phyloP scores from a whole-genome alignment of 768 basidiomycete genomes.

The Boletus reticuloceps region DNA sequence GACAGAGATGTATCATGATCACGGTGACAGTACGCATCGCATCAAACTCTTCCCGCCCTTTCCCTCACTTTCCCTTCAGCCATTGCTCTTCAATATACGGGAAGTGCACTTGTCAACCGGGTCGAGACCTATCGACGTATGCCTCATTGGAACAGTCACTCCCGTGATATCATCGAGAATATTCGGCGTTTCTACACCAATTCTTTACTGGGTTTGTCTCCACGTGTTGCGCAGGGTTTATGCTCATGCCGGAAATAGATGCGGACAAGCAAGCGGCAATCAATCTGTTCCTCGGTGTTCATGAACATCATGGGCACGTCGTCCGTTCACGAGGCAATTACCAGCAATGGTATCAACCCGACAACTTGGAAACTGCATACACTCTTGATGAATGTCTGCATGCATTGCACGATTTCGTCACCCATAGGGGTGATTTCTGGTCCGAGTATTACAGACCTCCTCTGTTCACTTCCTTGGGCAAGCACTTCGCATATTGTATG shows the following conservation, averaged over 20 bases:
- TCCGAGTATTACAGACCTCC: constrained; percentile 85
- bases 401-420: constrained; percentile 59
- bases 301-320: constrained; percentile 51
- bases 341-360: constrained; percentile 79
- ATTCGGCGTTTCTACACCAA: constrained; percentile 94
- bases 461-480: constrained; percentile 79
- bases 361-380: constrained; percentile 68
- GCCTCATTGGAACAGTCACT: constrained; percentile 97
- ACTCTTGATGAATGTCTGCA: constrained; percentile 60
- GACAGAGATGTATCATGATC: constrained; percentile 98
- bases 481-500: constrained; percentile 93
- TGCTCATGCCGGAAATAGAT: constrained; percentile 45
- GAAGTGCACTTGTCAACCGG: constrained; percentile 92
- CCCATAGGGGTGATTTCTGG: constrained; percentile 73
- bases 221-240: not conserved
- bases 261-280: constrained; percentile 97
- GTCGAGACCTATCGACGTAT: constrained; percentile 95
- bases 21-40: constrained; percentile 77
- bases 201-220: constrained; percentile 68
- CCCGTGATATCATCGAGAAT: constrained; percentile 93
- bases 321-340: constrained; percentile 66
- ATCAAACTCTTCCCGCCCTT: not conserved
- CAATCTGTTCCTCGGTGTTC: constrained; percentile 91
- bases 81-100: constrained; percentile 94
- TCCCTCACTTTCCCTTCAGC: constrained; percentile 43